These are phyloP conservation scores for Parsonsia alboflavescens DNA, from an alignment of 257 asterid genomes.

Conservation along the genomic window DNA sequence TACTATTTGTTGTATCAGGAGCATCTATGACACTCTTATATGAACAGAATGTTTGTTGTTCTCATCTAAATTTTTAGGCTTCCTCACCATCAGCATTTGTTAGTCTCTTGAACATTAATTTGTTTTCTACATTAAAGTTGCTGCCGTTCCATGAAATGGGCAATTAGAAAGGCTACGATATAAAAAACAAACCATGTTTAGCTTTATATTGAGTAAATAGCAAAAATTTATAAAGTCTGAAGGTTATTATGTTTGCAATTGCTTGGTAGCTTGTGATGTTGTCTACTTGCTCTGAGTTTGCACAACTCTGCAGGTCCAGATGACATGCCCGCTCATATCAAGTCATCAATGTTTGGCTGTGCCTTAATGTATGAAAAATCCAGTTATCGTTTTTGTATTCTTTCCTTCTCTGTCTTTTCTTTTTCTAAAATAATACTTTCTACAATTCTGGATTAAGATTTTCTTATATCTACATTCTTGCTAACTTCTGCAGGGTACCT, in stretches of 20 bases:
- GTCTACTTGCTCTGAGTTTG: slow-evolving; percentile 7
- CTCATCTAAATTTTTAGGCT: no score
- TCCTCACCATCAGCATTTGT: neutral
- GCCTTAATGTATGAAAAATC: slow-evolving; percentile 51
- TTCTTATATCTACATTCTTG: slow-evolving; percentile 10
- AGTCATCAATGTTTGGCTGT: slow-evolving; percentile 98
- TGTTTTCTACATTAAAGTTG: neutral
- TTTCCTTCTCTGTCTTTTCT: neutral
- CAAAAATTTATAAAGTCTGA: neutral
- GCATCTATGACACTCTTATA: neutral
- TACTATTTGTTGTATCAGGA: neutral
- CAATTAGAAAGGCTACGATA: neutral
- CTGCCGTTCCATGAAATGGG: neutral
- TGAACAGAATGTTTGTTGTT: neutral
- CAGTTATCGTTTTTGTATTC: neutral
- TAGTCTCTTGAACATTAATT: neutral
- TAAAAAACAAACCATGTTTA: neutral
- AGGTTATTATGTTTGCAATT: neutral
- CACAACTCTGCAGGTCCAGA: slow-evolving; percentile 75
- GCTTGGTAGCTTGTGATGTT: slow-evolving; percentile 1
- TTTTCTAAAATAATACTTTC: neutral
- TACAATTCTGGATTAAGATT: neutral
- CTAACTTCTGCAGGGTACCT: slow-evolving; percentile 65
- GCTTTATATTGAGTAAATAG: neutral
- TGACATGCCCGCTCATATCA: slow-evolving; percentile 98